These are phyloP conservation scores for Phytophthora foliorum DNA, from an alignment of 352 stramenopile species.

Conservation along the genomic window DNA sequence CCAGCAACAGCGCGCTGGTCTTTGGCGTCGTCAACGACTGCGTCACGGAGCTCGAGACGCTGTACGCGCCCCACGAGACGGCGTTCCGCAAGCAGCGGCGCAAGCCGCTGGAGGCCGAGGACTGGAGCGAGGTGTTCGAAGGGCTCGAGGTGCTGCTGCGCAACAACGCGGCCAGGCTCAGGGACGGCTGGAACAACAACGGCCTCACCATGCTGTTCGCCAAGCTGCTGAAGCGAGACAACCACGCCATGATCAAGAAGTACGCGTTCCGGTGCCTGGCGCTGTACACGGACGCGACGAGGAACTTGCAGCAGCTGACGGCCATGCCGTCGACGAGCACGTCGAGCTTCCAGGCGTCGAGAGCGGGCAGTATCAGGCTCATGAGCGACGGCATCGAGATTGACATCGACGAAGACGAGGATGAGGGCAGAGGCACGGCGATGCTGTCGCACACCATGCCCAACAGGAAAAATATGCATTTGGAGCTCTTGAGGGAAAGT, in stretches of 20 bases:
- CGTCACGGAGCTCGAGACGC: slow-evolving; percentile 84
- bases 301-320: slow-evolving; percentile 74
- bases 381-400: slow-evolving; percentile 51
- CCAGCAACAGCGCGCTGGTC: slow-evolving; percentile 71
- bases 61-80: slow-evolving; percentile 85
- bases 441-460: slow-evolving; percentile 43
- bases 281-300: slow-evolving; percentile 83
- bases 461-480: slow-evolving; percentile 70
- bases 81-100: slow-evolving; percentile 85
- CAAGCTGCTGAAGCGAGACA: slow-evolving; percentile 88
- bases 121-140: slow-evolving; percentile 92
- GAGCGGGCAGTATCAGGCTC: slow-evolving; percentile 51
- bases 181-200: slow-evolving; percentile 87
- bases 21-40: slow-evolving; percentile 86
- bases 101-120: slow-evolving; percentile 85
- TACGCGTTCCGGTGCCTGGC: slow-evolving; percentile 89
- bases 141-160: slow-evolving; percentile 85
- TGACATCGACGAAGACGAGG: slow-evolving; percentile 57
- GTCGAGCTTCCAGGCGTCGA: slow-evolving; percentile 44
- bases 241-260: slow-evolving; percentile 92
- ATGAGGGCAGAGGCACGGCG: slow-evolving; percentile 49
- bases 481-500: slow-evolving; percentile 84
- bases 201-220: slow-evolving; percentile 85
- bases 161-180: slow-evolving; percentile 71
- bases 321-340: slow-evolving; percentile 48